A percentile compares a stretch with the other conserved stretches of the same genome.
These are phyloP conservation scores for Powellomyces hirtus DNA, from an alignment of 192 early-diverging fungal genomes.

Conservation along the genomic window DNA sequence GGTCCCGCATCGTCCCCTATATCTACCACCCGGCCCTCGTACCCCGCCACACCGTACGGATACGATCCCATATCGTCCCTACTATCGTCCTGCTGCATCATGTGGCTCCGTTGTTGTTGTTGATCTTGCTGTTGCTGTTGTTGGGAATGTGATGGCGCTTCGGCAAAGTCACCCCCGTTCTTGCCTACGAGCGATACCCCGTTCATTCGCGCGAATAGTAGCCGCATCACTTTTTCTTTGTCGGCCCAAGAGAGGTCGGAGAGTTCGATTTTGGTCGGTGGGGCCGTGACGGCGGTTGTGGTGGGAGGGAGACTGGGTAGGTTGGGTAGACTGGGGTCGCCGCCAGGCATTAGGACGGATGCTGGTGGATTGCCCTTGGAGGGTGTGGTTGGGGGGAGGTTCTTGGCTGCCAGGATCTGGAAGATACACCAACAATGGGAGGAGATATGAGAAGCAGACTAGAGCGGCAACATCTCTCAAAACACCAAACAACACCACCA, in stretches of 20 bases:
- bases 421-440: background rate
- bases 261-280: slow-evolving; percentile 42
- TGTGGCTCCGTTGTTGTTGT: background rate
- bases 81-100: background rate
- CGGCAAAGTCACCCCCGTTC: slow-evolving; percentile 16
- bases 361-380: too few species aligned
- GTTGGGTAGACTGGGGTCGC: too few species aligned
- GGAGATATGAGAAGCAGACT: too few species aligned
- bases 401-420: background rate
- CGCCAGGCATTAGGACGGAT: too few species aligned
- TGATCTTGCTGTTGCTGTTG: background rate
- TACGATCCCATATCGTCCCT: background rate
- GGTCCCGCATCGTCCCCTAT: background rate
- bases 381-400: background rate
- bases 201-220: slow-evolving; percentile 68
- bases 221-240: slow-evolving; percentile 56
- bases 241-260: slow-evolving; percentile 51
- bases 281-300: background rate
- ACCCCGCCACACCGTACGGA: background rate
- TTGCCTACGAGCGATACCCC: slow-evolving; percentile 41
- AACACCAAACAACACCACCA: too few species aligned
- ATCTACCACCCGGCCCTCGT: background rate
- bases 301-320: too few species aligned
- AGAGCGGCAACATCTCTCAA: too few species aligned
- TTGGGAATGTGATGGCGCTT: too few species aligned